Evolutionary conservation across 176 grass and related monocot genomes (phyloP).

Genomic region (Zoysia pacifica): DNA sequence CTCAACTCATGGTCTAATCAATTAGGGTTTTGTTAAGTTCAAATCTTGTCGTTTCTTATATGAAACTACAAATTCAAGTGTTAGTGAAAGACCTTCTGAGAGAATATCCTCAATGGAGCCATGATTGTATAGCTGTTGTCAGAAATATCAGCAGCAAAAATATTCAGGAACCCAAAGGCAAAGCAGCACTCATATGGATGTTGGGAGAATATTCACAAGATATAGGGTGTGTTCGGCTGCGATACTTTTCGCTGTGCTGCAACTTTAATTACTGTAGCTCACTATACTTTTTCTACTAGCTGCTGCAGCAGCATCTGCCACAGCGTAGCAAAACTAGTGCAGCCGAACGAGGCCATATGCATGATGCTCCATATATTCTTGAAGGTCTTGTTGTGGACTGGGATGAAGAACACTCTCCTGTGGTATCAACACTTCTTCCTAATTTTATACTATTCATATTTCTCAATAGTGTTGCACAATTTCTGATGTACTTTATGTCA

Average conservation of each 20-base stretch:
- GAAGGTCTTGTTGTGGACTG: constrained; percentile 92
- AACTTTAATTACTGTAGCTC: too few relatives aligned
- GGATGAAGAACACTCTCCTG: constrained; percentile 89
- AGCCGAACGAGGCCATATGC: constrained; percentile 34
- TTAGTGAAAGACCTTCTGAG: constrained; percentile 98
- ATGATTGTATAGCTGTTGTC: constrained; percentile 99
- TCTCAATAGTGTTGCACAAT: neutral
- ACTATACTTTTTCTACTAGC: too few relatives aligned
- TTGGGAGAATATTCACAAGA: constrained; percentile 99
- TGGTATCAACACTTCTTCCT: constrained; percentile 48
- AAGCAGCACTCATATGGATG: constrained; percentile 99
- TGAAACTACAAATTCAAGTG: constrained; percentile 52
- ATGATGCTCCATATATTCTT: constrained; percentile 92
- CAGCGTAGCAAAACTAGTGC: too few relatives aligned
- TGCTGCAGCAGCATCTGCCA: too few relatives aligned
- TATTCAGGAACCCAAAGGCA: constrained; percentile 97
- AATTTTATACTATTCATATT: constrained; percentile 18
- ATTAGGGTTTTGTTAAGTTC: constrained; percentile 24
- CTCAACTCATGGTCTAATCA: neutral
- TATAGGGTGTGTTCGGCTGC: neutral
- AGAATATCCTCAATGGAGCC: constrained; percentile 99
- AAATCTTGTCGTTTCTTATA: constrained; percentile 23
- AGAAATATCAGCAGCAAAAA: constrained; percentile 99
- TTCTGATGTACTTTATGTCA: neutral
- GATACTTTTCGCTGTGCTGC: too few relatives aligned